A percentile compares a stretch with the other conserved stretches of the same genome.
Conservation (phyloP, 1,284 basidiomycete genomes). For the Violaceomyces palustris region DNA sequence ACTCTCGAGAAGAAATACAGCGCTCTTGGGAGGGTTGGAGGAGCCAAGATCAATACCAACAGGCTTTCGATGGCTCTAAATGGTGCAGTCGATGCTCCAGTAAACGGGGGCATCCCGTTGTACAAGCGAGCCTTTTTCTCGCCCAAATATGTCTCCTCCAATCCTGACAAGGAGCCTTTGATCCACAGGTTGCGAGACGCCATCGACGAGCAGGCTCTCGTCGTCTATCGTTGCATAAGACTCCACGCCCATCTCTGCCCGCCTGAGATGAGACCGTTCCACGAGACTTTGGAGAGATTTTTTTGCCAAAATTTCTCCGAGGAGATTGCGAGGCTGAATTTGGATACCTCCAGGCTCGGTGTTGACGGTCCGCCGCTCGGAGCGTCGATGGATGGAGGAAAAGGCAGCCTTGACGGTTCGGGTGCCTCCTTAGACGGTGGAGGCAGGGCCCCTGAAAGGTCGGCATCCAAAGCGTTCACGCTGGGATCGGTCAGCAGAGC, state of each 20-base stretch:
- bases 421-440: too few relatives aligned
- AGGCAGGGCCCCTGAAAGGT: slow-evolving; percentile 18
- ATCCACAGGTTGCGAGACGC: slow-evolving; percentile 68
- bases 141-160: slow-evolving; percentile 63
- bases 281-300: slow-evolving; percentile 77
- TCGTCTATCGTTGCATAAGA: slow-evolving; percentile 75
- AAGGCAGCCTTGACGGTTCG: not conserved
- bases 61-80: slow-evolving; percentile 82
- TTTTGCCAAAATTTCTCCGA: slow-evolving; percentile 84
- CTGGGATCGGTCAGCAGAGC: slow-evolving; percentile 22
- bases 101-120: slow-evolving; percentile 67
- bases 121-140: slow-evolving; percentile 63
- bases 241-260: slow-evolving; percentile 78
- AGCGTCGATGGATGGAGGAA: slow-evolving; percentile 2
- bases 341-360: slow-evolving; percentile 22
- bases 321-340: slow-evolving; percentile 61
- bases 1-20: slow-evolving; percentile 68
- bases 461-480: slow-evolving; percentile 16
- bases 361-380: slow-evolving; percentile 1
- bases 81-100: slow-evolving; percentile 74
- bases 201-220: slow-evolving; percentile 69
- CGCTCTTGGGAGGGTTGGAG: slow-evolving; percentile 67
- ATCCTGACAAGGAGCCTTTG: slow-evolving; percentile 67
- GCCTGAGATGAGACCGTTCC: slow-evolving; percentile 81
- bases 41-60: slow-evolving; percentile 65